Base-by-base conservation (phyloP, 306 rosid species). In the Morella rubra region DNA sequence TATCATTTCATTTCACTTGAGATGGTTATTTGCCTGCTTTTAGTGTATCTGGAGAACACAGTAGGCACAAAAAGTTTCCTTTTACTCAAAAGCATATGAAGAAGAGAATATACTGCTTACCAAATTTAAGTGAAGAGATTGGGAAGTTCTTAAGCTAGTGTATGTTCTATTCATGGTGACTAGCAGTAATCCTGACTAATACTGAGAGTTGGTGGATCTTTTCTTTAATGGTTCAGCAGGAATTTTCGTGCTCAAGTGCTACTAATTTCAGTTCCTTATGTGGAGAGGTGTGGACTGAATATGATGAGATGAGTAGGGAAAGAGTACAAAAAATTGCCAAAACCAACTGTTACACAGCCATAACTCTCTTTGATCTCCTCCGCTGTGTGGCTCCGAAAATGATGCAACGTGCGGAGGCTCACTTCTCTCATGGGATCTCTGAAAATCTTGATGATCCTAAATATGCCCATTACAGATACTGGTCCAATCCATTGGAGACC, bases 401-500 rank as follows among this genome's bases (percentile, higher is more conserved):
- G 90, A 88, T 88, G 92, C 86, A 84, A 80, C 90, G 89, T 7
- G 89, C 85, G 0, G 89, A 88, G 77, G 81, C 82, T 85, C 98
- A 88, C 75, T 93, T 91, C 90, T 93, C 92, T 79, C 89, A 87
- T n/a, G 96, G 92, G 45, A 88, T 91, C 73, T 93, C 98, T 42
- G 92, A 85, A 69, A 75, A 89, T 81, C 87, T 93, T 50, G 92
- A 91, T 19, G 89, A 93, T 81, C 88, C 92, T 32, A 86, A 87
- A 62, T 93, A 89, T 62, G 68, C 52, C 22, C 91, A 93, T 85
- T 71, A 88, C 86, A 93, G 82, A 81, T 91, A 87, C 86, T 93
- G 96, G 96, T 93, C 97, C 27, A 93, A 93, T 84, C 93, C 97
- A 73, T 91, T 93, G 2, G 98, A 93, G 77, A 87, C 92, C 71